Base-by-base conservation (phyloP, 2,329 filamentous ascomycete species). In the Trichoderma atroviride region DNA sequence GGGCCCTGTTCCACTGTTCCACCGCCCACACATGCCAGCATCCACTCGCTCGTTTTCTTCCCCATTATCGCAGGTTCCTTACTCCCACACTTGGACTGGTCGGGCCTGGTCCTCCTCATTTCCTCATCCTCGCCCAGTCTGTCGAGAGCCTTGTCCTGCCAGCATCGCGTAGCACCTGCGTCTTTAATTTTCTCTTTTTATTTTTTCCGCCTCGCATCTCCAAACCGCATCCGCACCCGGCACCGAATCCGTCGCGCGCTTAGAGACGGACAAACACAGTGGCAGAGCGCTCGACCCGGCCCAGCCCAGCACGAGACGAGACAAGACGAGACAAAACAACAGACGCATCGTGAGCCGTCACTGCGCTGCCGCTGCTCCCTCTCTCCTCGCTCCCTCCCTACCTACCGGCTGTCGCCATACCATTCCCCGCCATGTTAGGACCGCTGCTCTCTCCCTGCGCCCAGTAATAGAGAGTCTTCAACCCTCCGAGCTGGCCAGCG, bases 391-490 rank as follows among this genome's bases (percentile, higher is more conserved):
- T 60, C 50, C 40, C 57, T 59, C 43, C 50, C 57, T 67, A 29
- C 56, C 62, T 57, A 57, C 58, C 69, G 62, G 40, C 33, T 27
- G 52, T 64, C 59, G 66, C 66, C 69, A 65, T 70, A 53, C 47
- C 22, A 31, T 50, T 43, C 66, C 70, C 67, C 72, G 76, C 73
- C 75, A 79, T 79, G 78, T 79, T 73, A 71, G 75, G 69, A 70
- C 72, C 73, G 71, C 74, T 70, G 69, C 71, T 68, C 64, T 72
- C 57, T 69, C 50, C 72, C 65, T 70, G 73, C 74, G 74, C 72
- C 73, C 67, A 71, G 70, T 75, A 76, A 77, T 79, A 79, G 76
- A 79, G 76, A 77, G 75, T 73, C 71, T 69, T 69, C 74, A 71
- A 73, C 73, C 47, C 70, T 68, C 65, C 73, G 75, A 74, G 76